Evolutionary conservation across 768 basidiomycete genomes (phyloP), one percentile per base, ranked within the genome.

Genomic region (Crepidotus variabilis): DNA sequence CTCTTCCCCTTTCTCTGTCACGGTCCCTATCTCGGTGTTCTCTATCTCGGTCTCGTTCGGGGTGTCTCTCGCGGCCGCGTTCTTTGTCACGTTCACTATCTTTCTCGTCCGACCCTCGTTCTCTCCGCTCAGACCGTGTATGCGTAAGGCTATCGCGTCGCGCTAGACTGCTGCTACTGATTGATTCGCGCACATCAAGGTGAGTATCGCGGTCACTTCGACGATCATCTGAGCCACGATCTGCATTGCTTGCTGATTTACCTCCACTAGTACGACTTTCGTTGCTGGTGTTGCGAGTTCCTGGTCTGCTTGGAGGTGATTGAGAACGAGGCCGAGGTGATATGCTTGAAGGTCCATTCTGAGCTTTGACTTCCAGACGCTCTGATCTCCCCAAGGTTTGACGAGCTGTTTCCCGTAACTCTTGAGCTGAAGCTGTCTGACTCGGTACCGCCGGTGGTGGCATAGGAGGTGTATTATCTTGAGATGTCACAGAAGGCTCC

Each of bases 401-500:
- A 63, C 86, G 88, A 6, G 90, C 90, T 2, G 87, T 90, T 66
- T 89, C 88, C 50, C 91, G 80, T 14, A 92, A 77, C 63, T 90
- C 90, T 61, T 91, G 88, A 1, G 90, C 89, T 9, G 87, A 88
- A 6, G 75, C 71, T 0, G 90, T 91, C 63, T 91, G 88, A 63
- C 90, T 92, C 1, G 91, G 91, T 49, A 78, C 83, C 22, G 74
- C 77, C 16, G 91, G 91, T 3, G 92, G 91, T 11, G 87, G 88
- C 90, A 93, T 92, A 1, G 65, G 65, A 34, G 81, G 77, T n/a
- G 64, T 67, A 28, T 65, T 65, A 52, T 77, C 78, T 14, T 63
- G 61, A 24, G 75, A 75, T 21, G 65, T 56, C 34, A 61, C 60
- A 48, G 72, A 73, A 35, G 79, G 78, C 13, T 84, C 83, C 6